Conservation (phyloP, 75 land plant species). For the Ceratopteris richardii region DNA sequence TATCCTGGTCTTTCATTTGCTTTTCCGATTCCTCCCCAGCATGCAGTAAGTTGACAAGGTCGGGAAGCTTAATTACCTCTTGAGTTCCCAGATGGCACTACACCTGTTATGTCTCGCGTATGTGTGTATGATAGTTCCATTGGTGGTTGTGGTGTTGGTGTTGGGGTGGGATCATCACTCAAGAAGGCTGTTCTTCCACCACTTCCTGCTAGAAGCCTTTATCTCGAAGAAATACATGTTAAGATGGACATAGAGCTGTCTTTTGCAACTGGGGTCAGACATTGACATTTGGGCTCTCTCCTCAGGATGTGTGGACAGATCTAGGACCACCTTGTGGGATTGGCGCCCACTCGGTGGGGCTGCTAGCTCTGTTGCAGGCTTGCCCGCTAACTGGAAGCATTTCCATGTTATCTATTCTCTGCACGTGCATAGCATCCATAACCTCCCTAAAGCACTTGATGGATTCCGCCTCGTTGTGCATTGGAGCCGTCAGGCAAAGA, state of each 20-base stretch:
- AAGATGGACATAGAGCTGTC: conserved; percentile 84
- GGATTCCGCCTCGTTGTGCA: too few relatives aligned
- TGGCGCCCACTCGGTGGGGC: too few relatives aligned
- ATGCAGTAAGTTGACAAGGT: conserved; percentile 54
- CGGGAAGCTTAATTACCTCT: conserved; percentile 83
- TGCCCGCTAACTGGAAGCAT: too few relatives aligned
- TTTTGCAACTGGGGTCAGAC: conserved; percentile 83
- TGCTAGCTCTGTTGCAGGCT: too few relatives aligned
- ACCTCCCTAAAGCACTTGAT: too few relatives aligned
- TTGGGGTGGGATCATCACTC: conserved; percentile 56
- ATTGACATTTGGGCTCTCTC: conserved; percentile 90
- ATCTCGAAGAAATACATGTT: conserved; percentile 93
- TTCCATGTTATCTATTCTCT: too few relatives aligned
- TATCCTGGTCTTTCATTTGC: conserved; percentile 93
- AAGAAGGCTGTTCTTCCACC: conserved; percentile 70
- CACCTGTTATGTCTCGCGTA: conserved; percentile 90
- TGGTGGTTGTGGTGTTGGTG: conserved; percentile 57
- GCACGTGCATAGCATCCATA: too few relatives aligned
- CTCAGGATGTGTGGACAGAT: too few relatives aligned
- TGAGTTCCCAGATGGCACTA: conserved; percentile 95
- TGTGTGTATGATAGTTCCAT: conserved; percentile 77
- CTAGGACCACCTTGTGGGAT: too few relatives aligned
- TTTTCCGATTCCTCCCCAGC: conserved; percentile 82
- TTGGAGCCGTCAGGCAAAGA: too few relatives aligned
- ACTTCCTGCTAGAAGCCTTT: conserved; percentile 65